Conservation (phyloP, 805 yeast genomes). For the Yarrowia alimentaria region DNA sequence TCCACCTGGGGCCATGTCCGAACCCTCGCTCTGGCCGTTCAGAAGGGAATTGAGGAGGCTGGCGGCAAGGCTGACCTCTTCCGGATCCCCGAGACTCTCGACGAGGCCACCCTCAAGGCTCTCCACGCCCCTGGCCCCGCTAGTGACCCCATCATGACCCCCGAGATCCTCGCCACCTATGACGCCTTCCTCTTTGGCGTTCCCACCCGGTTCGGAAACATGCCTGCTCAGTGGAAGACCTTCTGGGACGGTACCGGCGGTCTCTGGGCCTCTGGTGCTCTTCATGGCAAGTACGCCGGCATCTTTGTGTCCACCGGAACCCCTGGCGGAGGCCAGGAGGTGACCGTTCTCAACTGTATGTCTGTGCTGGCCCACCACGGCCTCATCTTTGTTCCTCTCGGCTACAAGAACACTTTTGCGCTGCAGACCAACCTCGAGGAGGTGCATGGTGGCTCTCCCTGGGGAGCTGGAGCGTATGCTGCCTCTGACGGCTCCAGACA, state of each 20-base stretch:
- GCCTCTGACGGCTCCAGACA: constrained; percentile 72
- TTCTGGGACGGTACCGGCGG: constrained; percentile 79
- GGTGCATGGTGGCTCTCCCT: constrained; percentile 78
- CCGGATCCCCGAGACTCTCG: constrained; percentile 78
- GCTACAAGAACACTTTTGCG: constrained; percentile 59
- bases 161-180: constrained; percentile 55
- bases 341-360: constrained; percentile 57
- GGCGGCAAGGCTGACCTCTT: constrained; percentile 69
- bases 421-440: constrained; percentile 57
- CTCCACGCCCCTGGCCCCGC: constrained; percentile 61
- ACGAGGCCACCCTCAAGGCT: constrained; percentile 56
- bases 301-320: constrained; percentile 68
- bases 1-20: constrained; percentile 79
- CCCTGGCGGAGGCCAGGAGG: constrained; percentile 78
- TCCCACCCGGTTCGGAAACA: constrained; percentile 75
- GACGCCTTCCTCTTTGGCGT: constrained; percentile 76
- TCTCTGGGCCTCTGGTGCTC: constrained; percentile 68
- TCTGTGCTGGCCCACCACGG: constrained; percentile 73
- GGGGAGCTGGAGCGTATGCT: constrained; percentile 84
- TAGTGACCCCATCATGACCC: constrained; percentile 48
- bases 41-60: constrained; percentile 65
- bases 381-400: constrained; percentile 71
- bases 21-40: constrained; percentile 63
- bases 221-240: constrained; percentile 71
- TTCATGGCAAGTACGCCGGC: constrained; percentile 72